phyloP scores from a whole-genome alignment of 371 early-diverging fungal genomes.

The Mortierella sp. region DNA sequence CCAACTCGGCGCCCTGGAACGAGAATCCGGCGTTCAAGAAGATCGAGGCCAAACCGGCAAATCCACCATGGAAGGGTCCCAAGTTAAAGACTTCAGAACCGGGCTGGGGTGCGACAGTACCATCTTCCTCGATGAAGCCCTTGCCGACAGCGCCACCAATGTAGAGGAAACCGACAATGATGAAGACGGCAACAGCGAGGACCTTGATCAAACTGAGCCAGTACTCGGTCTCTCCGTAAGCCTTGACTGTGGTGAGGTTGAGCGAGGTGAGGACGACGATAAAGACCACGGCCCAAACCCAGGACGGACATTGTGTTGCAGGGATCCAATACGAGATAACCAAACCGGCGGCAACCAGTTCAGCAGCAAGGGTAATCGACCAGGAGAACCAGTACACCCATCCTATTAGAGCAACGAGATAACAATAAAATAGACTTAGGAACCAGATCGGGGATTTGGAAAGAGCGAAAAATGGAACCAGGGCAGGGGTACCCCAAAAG shows the following conservation, averaged over 20 bases:
- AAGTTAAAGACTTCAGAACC: constrained; percentile 57
- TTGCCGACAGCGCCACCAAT: constrained; percentile 73
- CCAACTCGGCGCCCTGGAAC: constrained; percentile 86
- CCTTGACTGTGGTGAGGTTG: constrained; percentile 48
- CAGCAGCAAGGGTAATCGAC: constrained; percentile 85
- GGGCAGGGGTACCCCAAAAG: background rate
- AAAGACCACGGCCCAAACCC: constrained; percentile 42
- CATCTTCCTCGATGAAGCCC: constrained; percentile 64
- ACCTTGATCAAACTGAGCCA: constrained; percentile 70
- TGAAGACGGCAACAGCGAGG: constrained; percentile 71
- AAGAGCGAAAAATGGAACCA: background rate
- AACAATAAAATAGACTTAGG: background rate
- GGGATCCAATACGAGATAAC: constrained; percentile 83
- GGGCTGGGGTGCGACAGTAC: constrained; percentile 17
- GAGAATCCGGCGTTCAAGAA: constrained; percentile 87
- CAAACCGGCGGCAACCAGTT: constrained; percentile 73
- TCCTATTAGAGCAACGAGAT: constrained; percentile 12
- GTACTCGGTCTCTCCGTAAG: constrained; percentile 69
- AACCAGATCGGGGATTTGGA: background rate
- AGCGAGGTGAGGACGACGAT: constrained; percentile 38
- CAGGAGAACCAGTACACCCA: constrained; percentile 85
- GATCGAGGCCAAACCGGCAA: constrained; percentile 73
- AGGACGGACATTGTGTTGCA: constrained; percentile 52
- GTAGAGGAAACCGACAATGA: constrained; percentile 81
- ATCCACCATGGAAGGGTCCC: constrained; percentile 84